phyloP scores from a whole-genome alignment of 2,329 filamentous ascomycete genomes.

The Colletotrichum falcatum region DNA sequence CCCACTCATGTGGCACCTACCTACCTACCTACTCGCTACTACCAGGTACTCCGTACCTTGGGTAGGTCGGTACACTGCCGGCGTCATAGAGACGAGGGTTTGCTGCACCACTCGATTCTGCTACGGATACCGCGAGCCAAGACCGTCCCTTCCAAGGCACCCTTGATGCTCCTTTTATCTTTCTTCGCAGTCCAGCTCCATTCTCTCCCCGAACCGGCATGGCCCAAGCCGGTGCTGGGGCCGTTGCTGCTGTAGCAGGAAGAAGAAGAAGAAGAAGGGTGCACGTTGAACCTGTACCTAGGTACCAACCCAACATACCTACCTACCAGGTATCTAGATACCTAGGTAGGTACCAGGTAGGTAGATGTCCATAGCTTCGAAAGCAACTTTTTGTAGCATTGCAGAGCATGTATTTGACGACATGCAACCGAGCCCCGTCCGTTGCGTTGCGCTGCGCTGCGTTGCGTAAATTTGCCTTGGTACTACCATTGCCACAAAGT shows the following conservation, averaged over 20 bases:
- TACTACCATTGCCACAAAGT: too few relatives aligned
- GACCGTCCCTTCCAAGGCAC: slow-evolving; percentile 30
- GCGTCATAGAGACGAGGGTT: slow-evolving; percentile 37
- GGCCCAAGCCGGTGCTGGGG: background rate
- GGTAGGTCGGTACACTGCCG: too few relatives aligned
- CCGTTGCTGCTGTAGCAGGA: background rate
- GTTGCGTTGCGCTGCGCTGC: too few relatives aligned
- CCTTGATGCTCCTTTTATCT: background rate
- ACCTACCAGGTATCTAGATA: too few relatives aligned
- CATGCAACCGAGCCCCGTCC: too few relatives aligned
- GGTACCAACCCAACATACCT: too few relatives aligned
- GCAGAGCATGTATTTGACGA: too few relatives aligned
- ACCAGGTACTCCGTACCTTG: too few relatives aligned
- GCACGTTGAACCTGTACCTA: too few relatives aligned
- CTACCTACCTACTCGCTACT: too few relatives aligned
- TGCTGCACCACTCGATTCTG: slow-evolving; percentile 29
- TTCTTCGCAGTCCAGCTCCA: background rate
- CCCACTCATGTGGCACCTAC: slow-evolving; percentile 21
- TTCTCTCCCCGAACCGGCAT: background rate
- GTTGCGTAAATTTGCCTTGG: too few relatives aligned
- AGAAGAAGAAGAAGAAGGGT: background rate
- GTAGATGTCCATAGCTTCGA: background rate
- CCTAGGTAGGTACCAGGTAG: too few relatives aligned
- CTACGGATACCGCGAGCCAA: slow-evolving; percentile 36
- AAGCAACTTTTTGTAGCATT: background rate